These are phyloP conservation scores for Pleomassaria siparia DNA, from an alignment of 2,329 filamentous ascomycete genomes.

Conservation along the genomic window DNA sequence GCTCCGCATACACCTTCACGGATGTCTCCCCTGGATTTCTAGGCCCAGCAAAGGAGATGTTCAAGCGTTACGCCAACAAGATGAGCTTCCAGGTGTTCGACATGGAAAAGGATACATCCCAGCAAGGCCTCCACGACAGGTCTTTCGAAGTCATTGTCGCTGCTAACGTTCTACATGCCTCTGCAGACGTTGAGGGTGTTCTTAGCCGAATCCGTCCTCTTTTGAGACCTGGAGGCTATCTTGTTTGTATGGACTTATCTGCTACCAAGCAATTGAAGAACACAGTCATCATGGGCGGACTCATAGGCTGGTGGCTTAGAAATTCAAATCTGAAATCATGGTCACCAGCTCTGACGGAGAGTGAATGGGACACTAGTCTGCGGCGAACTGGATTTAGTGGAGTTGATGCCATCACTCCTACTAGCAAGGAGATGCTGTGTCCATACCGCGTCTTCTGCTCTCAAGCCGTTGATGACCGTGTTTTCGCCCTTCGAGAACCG, in stretches of 20 bases:
- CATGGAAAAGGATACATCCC: conserved; percentile 8
- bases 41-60: conserved; percentile 4
- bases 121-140: conserved; percentile 38
- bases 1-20: conserved; percentile 13
- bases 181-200: conserved; percentile 5
- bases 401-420: neutral
- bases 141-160: conserved; percentile 15
- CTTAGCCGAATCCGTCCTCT: conserved; percentile 10
- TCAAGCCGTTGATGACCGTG: conserved; percentile 3
- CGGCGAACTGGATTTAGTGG: conserved; percentile 1
- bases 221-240: conserved; percentile 4
- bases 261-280: neutral
- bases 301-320: conserved; percentile 7
- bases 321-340: neutral
- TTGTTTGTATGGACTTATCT: conserved; percentile 14
- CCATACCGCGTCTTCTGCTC: conserved; percentile 8
- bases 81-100: conserved; percentile 10
- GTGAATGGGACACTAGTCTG: neutral
- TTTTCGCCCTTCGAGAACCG: neutral
- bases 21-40: conserved; percentile 16
- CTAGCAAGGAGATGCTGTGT: neutral
- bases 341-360: neutral
- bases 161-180: conserved; percentile 14
- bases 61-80: conserved; percentile 3
- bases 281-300: neutral